phyloP scores from a whole-genome alignment of 768 basidiomycete species.

The Pluteus cervinus region DNA sequence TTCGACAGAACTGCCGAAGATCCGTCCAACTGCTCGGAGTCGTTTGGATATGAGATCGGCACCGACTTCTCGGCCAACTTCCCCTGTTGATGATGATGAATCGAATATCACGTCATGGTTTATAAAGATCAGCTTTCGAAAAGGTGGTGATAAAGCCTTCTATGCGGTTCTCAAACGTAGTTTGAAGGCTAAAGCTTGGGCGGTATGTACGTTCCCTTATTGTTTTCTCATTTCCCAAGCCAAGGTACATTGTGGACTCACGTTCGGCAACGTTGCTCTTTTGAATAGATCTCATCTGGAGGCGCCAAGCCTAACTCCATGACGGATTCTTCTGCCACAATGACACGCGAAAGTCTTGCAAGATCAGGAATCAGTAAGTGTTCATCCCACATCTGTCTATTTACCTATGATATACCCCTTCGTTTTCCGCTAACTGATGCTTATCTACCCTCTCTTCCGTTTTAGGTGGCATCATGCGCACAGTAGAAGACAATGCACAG shows the following conservation, averaged over 20 bases:
- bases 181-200: conserved; percentile 72
- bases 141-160: conserved; percentile 81
- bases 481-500: conserved; percentile 63
- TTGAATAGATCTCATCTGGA: not conserved
- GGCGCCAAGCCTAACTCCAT: not conserved
- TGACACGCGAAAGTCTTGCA: conserved; percentile 5
- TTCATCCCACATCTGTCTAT: not conserved
- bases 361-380: conserved; percentile 49
- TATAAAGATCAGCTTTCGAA: conserved; percentile 85
- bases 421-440: conserved; percentile 6
- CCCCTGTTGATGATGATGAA: conserved; percentile 37
- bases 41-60: conserved; percentile 45
- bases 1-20: conserved; percentile 55
- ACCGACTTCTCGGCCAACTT: conserved; percentile 58
- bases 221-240: not conserved
- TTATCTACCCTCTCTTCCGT: not conserved
- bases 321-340: conserved; percentile 3
- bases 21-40: too few relatives aligned
- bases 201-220: conserved; percentile 29
- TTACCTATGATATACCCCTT: not conserved
- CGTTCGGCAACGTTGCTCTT: not conserved
- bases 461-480: conserved; percentile 76
- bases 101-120: conserved; percentile 32
- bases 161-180: conserved; percentile 73
- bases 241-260: too few relatives aligned